phyloP scores from a whole-genome alignment of 208 protist species.

The Leishmania tropica region DNA sequence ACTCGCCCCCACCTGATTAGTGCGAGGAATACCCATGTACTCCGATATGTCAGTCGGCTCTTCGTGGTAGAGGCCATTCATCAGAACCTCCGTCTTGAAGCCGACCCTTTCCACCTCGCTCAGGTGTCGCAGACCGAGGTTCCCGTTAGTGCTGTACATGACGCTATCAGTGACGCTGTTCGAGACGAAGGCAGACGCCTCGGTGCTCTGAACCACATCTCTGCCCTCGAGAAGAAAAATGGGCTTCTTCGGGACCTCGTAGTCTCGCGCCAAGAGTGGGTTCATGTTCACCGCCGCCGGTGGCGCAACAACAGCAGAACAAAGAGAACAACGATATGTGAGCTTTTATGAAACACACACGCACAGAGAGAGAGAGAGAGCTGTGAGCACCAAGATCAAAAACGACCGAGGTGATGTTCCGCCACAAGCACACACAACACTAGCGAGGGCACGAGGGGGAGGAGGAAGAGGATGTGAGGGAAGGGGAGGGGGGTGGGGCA shows the following conservation, averaged over 20 bases:
- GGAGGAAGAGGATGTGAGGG: background rate
- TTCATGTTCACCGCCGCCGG: slow-evolving; percentile 24
- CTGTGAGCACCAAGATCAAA: background rate
- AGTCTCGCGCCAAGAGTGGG: slow-evolving; percentile 69
- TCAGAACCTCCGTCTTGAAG: slow-evolving; percentile 69
- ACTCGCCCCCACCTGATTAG: slow-evolving; percentile 64
- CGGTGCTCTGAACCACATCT: slow-evolving; percentile 81
- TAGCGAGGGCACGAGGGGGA: too few relatives aligned
- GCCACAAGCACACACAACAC: background rate
- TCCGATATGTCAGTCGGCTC: slow-evolving; percentile 12
- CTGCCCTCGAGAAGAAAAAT: slow-evolving; percentile 77
- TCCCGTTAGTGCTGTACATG: slow-evolving; percentile 90
- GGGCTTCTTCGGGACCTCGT: slow-evolving; percentile 85
- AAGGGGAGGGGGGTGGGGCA: background rate
- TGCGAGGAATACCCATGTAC: slow-evolving; percentile 23
- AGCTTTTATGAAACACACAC: background rate
- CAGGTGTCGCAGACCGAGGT: slow-evolving; percentile 75
- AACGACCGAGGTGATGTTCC: background rate
- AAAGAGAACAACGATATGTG: background rate
- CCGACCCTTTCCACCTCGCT: slow-evolving; percentile 79
- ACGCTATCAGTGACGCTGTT: slow-evolving; percentile 81
- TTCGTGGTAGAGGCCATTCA: slow-evolving; percentile 85
- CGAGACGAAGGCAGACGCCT: slow-evolving; percentile 76
- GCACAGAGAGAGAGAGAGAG: background rate
- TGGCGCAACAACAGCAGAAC: background rate